Base-by-base conservation (phyloP, 805 yeast genomes). In the Lachancea sp. region DNA sequence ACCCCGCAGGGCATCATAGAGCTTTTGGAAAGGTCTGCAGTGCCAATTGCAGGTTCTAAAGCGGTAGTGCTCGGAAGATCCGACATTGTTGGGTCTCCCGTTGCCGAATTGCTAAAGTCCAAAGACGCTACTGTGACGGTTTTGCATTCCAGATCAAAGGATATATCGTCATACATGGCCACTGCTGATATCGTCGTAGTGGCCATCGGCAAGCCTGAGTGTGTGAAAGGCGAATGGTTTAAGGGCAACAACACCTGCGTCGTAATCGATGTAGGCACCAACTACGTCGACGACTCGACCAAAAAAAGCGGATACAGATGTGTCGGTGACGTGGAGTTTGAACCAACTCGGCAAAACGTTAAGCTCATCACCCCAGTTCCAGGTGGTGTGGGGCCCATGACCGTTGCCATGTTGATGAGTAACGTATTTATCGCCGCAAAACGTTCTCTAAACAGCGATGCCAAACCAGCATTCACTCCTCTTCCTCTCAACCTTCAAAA, bases 1-100 rank as follows among this genome's bases (percentile, higher is more conserved):
- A 91, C 99, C 25, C 99, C 99, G 45, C 81, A 82, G 67, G 99
- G 99, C 47, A 79, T 89, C 57, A 82, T 91, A 72, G 84, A 81
- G 58, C 70, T 91, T 58, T 73, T 91, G 58, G 78, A 83, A 55
- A 74, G 81, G 52, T 77, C 86, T 40, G 79, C 82, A 8, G 78
- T 87, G 20, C 67, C 70, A 27, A 68, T 89, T 47, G 63, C 77
- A n/a, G 97, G 97, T 46, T 78, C 86, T 56, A 75, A 75, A 50
- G 95, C 95, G 16, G 95, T 90, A 47, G 98, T 91, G 18, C 71
- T 93, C 49, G 98, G 99, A 44, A 79, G 98, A 62, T 85, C 95
- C 17, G 97, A 93, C 62, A 91, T 91, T 56, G 99, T 91, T 32
- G 99, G 99, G 46, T 80, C 85, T 40, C 99, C 99, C 33, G 89